A percentile compares a stretch with the other conserved stretches of the same genome.
Conservation (phyloP, 805 yeast species). For the Ogataea sp. region DNA sequence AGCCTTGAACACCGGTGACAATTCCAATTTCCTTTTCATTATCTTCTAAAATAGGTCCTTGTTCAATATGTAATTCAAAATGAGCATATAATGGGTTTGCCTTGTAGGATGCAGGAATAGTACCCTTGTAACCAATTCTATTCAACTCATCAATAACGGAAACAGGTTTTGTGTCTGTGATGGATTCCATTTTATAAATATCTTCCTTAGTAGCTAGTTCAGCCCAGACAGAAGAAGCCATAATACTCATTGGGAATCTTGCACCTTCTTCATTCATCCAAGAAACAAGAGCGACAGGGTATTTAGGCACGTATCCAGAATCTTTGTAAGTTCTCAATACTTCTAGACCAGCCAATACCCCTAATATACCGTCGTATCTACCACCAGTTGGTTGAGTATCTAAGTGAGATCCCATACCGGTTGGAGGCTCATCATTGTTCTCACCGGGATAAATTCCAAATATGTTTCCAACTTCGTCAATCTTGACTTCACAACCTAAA, state of each 20-base stretch:
- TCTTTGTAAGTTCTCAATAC: conserved; percentile 58
- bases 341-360: conserved; percentile 62
- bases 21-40: conserved; percentile 51
- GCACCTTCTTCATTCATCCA: conserved; percentile 84
- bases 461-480: conserved; percentile 63
- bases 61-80: conserved; percentile 71
- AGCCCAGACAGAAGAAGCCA: conserved; percentile 65
- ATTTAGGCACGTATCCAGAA: conserved; percentile 49
- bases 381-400: conserved; percentile 81
- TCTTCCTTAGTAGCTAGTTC: conserved; percentile 38
- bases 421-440: conserved; percentile 39
- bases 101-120: conserved; percentile 35
- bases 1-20: conserved; percentile 61
- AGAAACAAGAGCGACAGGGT: conserved; percentile 54
- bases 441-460: conserved; percentile 59
- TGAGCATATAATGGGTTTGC: conserved; percentile 56
- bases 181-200: conserved; percentile 43
- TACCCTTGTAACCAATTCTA: conserved; percentile 59
- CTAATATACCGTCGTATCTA: conserved; percentile 64
- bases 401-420: conserved; percentile 65
- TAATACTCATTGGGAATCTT: conserved; percentile 59
- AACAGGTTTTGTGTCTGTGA: conserved; percentile 41
- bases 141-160: conserved; percentile 46
- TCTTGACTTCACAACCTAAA: conserved; percentile 49
- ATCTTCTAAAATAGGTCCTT: conserved; percentile 63